Conservation (phyloP, 441 rosid species). For the Flueggea neowawraea region DNA sequence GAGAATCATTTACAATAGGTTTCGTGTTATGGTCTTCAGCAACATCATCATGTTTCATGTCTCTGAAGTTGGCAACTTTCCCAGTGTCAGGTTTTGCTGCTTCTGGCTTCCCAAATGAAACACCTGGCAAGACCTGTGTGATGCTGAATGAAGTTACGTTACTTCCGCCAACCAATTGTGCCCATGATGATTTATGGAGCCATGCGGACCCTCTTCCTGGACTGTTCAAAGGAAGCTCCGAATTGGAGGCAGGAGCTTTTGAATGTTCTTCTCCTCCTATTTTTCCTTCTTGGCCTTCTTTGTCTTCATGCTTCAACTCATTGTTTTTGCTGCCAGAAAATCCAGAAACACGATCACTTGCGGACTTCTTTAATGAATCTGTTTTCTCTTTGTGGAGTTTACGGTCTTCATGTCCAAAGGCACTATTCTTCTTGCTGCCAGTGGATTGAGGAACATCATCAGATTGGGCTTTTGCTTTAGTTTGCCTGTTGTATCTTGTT, state of each 20-base stretch:
- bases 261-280: slow-evolving; percentile 13
- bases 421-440: slow-evolving; percentile 17
- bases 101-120: slow-evolving; percentile 26
- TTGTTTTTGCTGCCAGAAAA: slow-evolving; percentile 13
- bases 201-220: slow-evolving; percentile 66
- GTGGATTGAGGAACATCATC: slow-evolving; percentile 12
- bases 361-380: slow-evolving; percentile 13
- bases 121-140: slow-evolving; percentile 52
- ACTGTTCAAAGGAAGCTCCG: slow-evolving; percentile 21
- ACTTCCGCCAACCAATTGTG: slow-evolving; percentile 55
- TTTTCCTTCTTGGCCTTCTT: slow-evolving; percentile 14
- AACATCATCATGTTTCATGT: slow-evolving; percentile 19
- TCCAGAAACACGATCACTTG: neutral
- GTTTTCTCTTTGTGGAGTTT: too few relatives aligned
- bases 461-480: neutral
- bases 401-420: neutral
- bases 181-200: slow-evolving; percentile 83
- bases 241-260: slow-evolving; percentile 22
- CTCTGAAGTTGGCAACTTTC: slow-evolving; percentile 12
- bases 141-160: slow-evolving; percentile 54
- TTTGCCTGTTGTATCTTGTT: neutral
- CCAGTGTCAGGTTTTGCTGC: slow-evolving; percentile 8
- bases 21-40: slow-evolving; percentile 11
- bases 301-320: slow-evolving; percentile 18
- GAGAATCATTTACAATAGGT: slow-evolving; percentile 12